Evolutionary conservation across 78 protist species (phyloP).

Genomic region (Emiliania huxleyi): DNA sequence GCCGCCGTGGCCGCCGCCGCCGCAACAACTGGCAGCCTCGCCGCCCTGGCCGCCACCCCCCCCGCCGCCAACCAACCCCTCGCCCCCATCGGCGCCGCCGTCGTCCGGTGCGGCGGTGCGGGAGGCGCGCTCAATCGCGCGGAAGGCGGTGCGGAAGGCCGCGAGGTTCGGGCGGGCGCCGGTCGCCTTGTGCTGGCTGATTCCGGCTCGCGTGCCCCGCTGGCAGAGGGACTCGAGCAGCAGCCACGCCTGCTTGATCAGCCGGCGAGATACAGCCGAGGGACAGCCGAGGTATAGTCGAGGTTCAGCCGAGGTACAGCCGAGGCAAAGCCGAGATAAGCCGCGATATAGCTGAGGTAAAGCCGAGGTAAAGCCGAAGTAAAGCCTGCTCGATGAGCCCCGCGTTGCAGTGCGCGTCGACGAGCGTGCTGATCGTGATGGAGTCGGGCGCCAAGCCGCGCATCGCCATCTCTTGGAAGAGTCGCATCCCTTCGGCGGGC

Average conservation of each 20-base stretch:
- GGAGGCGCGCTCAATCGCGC: neutral
- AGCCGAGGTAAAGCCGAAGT: no score
- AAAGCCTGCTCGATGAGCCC: neutral
- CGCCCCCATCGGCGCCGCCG: no score
- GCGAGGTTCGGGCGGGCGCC: neutral
- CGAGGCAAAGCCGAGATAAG: neutral
- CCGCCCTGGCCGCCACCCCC: neutral
- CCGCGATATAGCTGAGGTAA: neutral
- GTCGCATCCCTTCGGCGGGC: neutral
- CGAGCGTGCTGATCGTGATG: conserved; percentile 11
- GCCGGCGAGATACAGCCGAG: no score
- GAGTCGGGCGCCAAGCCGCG: neutral
- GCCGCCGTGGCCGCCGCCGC: neutral
- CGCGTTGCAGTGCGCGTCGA: neutral
- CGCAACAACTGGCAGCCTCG: neutral
- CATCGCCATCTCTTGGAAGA: neutral
- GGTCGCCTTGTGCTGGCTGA: neutral
- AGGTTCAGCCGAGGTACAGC: no score
- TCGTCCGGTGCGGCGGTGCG: neutral
- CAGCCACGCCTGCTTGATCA: neutral
- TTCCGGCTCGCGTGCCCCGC: neutral
- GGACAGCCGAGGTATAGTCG: no score
- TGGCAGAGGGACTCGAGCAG: neutral
- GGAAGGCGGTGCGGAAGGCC: neutral
- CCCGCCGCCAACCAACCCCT: neutral